Evolutionary conservation across 2,329 filamentous ascomycete species (phyloP).

Genomic region (Bisporella sp.): DNA sequence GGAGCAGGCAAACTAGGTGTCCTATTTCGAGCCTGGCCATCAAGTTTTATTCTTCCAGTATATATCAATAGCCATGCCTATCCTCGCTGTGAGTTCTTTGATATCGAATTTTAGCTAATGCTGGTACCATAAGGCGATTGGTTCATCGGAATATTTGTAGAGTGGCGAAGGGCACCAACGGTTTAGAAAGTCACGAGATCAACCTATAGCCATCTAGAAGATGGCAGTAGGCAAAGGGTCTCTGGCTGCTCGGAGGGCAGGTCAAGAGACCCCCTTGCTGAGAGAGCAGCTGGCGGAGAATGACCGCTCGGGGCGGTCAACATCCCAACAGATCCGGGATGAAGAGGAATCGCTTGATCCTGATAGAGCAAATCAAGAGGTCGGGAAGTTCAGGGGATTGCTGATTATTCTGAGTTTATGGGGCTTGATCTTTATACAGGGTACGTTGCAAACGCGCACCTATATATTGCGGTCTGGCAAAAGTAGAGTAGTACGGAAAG

Average conservation of each 20-base stretch:
- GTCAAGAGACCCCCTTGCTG: conserved; percentile 19
- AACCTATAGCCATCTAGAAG: neutral
- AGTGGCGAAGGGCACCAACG: too few species aligned
- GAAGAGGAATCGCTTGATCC: conserved; percentile 14
- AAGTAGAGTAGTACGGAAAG: too few species aligned
- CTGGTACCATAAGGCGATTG: too few species aligned
- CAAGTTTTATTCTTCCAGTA: too few species aligned
- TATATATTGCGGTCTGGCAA: too few species aligned
- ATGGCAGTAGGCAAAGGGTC: conserved; percentile 2
- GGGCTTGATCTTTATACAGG: conserved; percentile 53
- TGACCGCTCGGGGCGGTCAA: neutral
- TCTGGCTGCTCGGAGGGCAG: neutral
- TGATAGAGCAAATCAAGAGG: conserved; percentile 23
- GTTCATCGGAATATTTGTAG: too few species aligned
- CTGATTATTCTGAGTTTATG: conserved; percentile 47
- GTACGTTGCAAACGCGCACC: conserved; percentile 27
- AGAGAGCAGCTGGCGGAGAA: conserved; percentile 4
- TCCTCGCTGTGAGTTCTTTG: too few species aligned
- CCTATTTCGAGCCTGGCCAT: too few species aligned
- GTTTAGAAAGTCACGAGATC: conserved; percentile 1
- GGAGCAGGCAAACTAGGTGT: too few species aligned
- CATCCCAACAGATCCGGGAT: conserved; percentile 16
- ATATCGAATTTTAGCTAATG: too few species aligned
- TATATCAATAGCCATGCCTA: too few species aligned
- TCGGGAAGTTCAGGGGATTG: conserved; percentile 27